Conservation (phyloP, 345 rosid genomes). For the Psidium guajava region DNA sequence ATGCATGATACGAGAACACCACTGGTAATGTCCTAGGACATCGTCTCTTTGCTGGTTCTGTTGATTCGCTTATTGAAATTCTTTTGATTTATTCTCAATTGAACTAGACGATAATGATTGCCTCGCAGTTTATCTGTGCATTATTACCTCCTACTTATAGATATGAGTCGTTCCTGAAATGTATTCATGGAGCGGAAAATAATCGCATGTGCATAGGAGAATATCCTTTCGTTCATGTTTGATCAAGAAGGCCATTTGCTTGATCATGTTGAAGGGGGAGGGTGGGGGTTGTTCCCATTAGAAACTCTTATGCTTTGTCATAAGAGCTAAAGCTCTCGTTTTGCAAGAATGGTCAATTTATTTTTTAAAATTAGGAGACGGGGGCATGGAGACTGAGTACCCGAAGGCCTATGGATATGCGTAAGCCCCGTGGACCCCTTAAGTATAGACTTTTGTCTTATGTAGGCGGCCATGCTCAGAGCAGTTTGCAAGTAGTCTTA, state of each 20-base stretch:
- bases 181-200: not conserved
- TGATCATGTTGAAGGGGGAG: not conserved
- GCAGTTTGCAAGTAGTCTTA: not conserved
- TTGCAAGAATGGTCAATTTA: not conserved
- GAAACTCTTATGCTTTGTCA: not conserved
- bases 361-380: not conserved
- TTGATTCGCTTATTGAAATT: not conserved
- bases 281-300: not conserved
- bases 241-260: not conserved
- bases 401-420: not conserved
- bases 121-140: not conserved
- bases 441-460: not conserved
- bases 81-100: not conserved
- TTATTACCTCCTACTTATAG: not conserved
- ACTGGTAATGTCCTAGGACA: not conserved
- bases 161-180: not conserved
- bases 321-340: not conserved
- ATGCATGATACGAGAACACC: not conserved
- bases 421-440: not conserved
- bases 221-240: not conserved
- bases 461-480: not conserved
- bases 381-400: too few relatives aligned
- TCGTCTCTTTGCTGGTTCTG: not conserved
- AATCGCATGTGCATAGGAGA: not conserved
- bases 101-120: not conserved